phyloP scores from a whole-genome alignment of 345 rosid species.

The Raphanus raphanistrum region DNA sequence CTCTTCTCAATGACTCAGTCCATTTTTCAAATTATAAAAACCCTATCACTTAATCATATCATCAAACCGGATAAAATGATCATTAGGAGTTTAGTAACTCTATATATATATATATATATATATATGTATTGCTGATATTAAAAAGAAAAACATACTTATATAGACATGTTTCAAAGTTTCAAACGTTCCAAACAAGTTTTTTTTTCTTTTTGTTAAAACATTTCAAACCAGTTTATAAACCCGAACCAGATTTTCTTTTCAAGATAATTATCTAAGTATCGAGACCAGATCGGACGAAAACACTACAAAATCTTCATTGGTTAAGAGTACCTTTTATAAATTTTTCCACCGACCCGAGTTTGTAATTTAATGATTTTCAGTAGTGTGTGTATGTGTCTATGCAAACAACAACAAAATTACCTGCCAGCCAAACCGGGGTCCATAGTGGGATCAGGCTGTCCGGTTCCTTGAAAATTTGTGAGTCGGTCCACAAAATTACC shows the following conservation, averaged over 20 bases:
- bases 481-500: conserved; percentile 53
- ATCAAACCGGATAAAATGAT: not conserved
- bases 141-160: not conserved
- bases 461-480: conserved; percentile 45
- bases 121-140: not conserved
- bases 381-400: not conserved
- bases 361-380: not conserved
- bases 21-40: too few species aligned
- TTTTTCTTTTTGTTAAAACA: not conserved
- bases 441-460: conserved; percentile 55
- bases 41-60: not conserved
- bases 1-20: not conserved
- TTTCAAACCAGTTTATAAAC: not conserved
- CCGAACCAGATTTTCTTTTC: not conserved
- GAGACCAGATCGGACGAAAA: not conserved
- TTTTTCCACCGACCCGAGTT: not conserved
- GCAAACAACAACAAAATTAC: not conserved
- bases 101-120: not conserved
- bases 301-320: not conserved
- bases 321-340: not conserved
- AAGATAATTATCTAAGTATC: not conserved
- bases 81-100: not conserved
- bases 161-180: not conserved
- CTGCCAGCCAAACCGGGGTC: conserved; percentile 44
- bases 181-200: not conserved